Conservation (phyloP, 73 alveolate genomes). For the Durusdinium trenchii region DNA sequence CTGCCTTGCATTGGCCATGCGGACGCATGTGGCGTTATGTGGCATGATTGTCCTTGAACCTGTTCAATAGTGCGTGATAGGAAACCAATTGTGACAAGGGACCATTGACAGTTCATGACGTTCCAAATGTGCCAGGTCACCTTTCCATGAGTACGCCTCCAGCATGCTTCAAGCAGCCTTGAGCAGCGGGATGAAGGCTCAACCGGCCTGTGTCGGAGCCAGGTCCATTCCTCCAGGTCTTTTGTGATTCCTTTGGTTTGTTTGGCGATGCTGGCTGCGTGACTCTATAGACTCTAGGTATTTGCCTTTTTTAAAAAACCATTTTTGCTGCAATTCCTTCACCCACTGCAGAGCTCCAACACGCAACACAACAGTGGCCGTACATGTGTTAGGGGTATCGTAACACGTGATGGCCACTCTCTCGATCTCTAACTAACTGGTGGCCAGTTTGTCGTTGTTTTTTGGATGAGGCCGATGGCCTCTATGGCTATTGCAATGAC, state of each 20-base stretch:
- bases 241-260: too few species aligned
- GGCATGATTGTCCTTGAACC: too few species aligned
- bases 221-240: too few species aligned
- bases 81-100: too few species aligned
- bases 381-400: too few species aligned
- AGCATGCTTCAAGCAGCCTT: slow-evolving; percentile 53
- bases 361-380: background rate
- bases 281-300: too few species aligned
- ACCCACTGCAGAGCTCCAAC: background rate
- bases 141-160: slow-evolving; percentile 56
- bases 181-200: background rate
- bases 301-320: too few species aligned
- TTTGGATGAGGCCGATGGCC: slow-evolving; percentile 40
- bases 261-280: background rate
- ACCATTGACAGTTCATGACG: too few species aligned
- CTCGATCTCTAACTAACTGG: background rate
- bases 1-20: too few species aligned
- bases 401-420: background rate
- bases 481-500: slow-evolving; percentile 38
- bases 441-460: background rate
- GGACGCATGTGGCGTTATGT: too few species aligned
- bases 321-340: background rate
- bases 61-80: too few species aligned
- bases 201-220: background rate
- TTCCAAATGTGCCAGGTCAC: background rate